Conservation (phyloP, 140 eudicot genomes). For the Erigeron philadelphicus region DNA sequence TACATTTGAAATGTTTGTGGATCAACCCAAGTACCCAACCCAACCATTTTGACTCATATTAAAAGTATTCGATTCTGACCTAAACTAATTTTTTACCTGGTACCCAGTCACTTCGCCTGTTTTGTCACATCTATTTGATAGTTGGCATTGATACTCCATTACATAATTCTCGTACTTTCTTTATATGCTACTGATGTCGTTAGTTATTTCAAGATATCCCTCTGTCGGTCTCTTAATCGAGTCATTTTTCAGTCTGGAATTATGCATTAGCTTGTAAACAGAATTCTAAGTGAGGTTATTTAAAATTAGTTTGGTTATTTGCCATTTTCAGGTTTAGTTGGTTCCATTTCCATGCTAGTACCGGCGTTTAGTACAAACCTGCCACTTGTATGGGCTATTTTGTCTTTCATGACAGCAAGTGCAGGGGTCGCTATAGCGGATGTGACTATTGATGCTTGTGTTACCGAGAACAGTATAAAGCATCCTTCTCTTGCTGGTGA, state of each 20-base stretch:
- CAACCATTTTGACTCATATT: too few species aligned
- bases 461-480: conserved; percentile 69
- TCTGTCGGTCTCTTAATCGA: background rate
- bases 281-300: background rate
- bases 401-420: conserved; percentile 60
- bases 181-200: too few species aligned
- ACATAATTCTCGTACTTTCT: too few species aligned
- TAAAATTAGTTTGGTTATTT: background rate
- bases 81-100: too few species aligned
- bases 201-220: background rate
- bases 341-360: conserved; percentile 54
- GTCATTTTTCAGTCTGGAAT: background rate
- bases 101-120: too few species aligned
- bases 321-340: conserved; percentile 50
- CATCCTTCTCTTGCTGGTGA: conserved; percentile 93
- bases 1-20: too few species aligned
- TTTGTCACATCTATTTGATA: too few species aligned
- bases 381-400: conserved; percentile 53
- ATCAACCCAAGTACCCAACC: too few species aligned
- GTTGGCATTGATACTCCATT: too few species aligned
- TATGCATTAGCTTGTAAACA: background rate
- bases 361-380: conserved; percentile 47
- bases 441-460: conserved; percentile 89
- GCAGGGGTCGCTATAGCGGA: conserved; percentile 87
- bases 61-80: too few species aligned